Conservation (phyloP, 2,329 filamentous ascomycete species). For the Pseudocercospora crystallina region DNA sequence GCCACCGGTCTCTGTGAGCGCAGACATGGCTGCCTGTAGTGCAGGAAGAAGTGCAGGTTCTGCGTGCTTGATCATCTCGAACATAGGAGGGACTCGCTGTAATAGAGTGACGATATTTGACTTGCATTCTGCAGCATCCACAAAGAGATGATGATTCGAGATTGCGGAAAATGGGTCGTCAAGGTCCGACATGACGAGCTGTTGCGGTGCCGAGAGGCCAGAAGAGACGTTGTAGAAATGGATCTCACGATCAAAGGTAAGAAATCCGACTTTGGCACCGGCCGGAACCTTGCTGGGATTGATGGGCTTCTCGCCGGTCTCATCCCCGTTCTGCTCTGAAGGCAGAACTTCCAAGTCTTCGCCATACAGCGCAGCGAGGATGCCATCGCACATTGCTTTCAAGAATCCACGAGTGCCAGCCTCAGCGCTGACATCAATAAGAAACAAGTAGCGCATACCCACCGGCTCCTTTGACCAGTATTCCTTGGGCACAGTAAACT, state of each 20-base stretch:
- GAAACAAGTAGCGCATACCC: constrained; percentile 81
- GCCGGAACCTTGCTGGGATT: constrained; percentile 62
- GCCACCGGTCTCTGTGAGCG: constrained; percentile 81
- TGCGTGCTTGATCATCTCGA: constrained; percentile 82
- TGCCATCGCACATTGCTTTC: constrained; percentile 85
- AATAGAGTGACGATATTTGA: constrained; percentile 86
- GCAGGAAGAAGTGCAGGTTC: constrained; percentile 85
- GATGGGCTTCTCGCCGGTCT: constrained; percentile 44
- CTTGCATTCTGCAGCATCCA: constrained; percentile 89
- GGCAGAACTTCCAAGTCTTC: constrained; percentile 55
- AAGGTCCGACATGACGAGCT: constrained; percentile 97
- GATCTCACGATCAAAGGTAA: constrained; percentile 94
- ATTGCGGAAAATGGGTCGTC: constrained; percentile 95
- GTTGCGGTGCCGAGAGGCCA: constrained; percentile 81
- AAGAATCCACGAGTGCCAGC: constrained; percentile 87
- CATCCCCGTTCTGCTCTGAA: constrained; percentile 50
- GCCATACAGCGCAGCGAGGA: constrained; percentile 80
- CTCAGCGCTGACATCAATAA: constrained; percentile 92
- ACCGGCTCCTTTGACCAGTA: constrained; percentile 97
- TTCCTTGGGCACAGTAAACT: constrained; percentile 95
- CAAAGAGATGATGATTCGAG: constrained; percentile 79
- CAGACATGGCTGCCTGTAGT: constrained; percentile 78
- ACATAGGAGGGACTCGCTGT: constrained; percentile 77
- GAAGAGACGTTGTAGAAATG: constrained; percentile 95
- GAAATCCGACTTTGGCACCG: constrained; percentile 86